Conservation (phyloP, 306 rosid species). For the Cucurbita moschata region DNA sequence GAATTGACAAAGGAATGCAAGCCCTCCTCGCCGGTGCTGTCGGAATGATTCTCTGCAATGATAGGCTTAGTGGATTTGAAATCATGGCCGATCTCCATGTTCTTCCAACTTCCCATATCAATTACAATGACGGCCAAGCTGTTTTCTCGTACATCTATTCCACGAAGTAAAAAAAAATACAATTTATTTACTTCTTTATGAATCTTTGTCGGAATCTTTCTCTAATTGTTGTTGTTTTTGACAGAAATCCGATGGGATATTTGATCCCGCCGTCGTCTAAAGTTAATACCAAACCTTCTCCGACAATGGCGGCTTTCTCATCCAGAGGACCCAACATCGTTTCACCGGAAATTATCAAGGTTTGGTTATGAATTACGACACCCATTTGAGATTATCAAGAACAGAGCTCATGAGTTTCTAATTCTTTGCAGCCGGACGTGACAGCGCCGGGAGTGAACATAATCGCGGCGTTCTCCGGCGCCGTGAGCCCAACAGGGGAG, state of each 20-base stretch:
- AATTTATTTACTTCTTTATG: too few species aligned
- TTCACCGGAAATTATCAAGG: slow-evolving; percentile 50
- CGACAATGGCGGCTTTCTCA: slow-evolving; percentile 56
- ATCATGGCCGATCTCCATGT: slow-evolving; percentile 37
- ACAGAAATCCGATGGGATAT: slow-evolving; percentile 45
- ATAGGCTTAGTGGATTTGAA: slow-evolving; percentile 9
- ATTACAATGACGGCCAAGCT: slow-evolving; percentile 27
- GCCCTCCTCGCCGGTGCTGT: too few species aligned
- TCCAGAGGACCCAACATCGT: slow-evolving; percentile 48
- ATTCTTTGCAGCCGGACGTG: too few species aligned
- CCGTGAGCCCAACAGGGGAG: too few species aligned
- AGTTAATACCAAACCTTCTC: slow-evolving; percentile 32
- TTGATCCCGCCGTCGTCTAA: slow-evolving; percentile 25
- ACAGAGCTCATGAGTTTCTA: too few species aligned
- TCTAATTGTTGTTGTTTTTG: neutral
- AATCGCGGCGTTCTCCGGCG: too few species aligned
- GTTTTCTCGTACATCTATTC: slow-evolving; percentile 36
- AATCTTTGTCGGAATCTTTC: too few species aligned
- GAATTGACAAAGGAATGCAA: too few species aligned
- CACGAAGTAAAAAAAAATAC: slow-evolving; percentile 16
- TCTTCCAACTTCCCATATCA: slow-evolving; percentile 40
- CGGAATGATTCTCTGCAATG: neutral
- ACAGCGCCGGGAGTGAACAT: too few species aligned
- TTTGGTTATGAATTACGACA: neutral
- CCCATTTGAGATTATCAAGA: too few species aligned